These are phyloP conservation scores for Gnomoniopsis sp. DNA, from an alignment of 2,329 filamentous ascomycete genomes.

Conservation along the genomic window DNA sequence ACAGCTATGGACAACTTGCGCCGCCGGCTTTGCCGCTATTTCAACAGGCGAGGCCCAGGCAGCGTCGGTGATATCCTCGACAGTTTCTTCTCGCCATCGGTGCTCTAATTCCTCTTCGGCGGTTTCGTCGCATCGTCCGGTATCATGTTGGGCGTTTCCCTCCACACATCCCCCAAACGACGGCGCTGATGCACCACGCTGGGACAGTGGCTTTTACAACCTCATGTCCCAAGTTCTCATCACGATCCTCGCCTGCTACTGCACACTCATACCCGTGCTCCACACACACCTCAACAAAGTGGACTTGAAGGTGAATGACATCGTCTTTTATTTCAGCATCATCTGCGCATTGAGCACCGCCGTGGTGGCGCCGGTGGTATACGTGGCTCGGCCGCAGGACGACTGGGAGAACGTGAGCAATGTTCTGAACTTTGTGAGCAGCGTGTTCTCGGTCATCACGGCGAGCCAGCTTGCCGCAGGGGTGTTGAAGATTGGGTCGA, in stretches of 20 bases:
- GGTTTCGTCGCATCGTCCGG: neutral
- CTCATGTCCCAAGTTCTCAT: neutral
- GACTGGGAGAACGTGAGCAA: neutral
- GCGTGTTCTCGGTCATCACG: neutral
- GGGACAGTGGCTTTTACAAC: neutral
- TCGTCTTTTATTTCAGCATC: neutral
- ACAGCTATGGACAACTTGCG: too few species aligned
- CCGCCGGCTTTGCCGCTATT: too few species aligned
- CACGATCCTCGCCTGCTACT: neutral
- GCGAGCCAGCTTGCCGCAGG: neutral
- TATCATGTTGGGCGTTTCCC: neutral
- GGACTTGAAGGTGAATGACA: neutral
- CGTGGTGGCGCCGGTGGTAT: neutral
- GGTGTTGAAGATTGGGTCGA: neutral
- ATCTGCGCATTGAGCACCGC: neutral
- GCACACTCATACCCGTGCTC: neutral
- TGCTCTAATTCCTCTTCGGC: neutral
- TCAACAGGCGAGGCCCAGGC: neutral
- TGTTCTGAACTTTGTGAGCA: neutral
- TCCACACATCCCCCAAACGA: neutral
- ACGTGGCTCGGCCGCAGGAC: neutral
- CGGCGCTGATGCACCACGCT: neutral
- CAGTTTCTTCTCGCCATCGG: neutral
- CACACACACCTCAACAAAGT: neutral
- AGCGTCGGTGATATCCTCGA: neutral